Evolutionary conservation across 1,284 basidiomycete genomes (phyloP).

Genomic region (Polyporus tsugae): DNA sequence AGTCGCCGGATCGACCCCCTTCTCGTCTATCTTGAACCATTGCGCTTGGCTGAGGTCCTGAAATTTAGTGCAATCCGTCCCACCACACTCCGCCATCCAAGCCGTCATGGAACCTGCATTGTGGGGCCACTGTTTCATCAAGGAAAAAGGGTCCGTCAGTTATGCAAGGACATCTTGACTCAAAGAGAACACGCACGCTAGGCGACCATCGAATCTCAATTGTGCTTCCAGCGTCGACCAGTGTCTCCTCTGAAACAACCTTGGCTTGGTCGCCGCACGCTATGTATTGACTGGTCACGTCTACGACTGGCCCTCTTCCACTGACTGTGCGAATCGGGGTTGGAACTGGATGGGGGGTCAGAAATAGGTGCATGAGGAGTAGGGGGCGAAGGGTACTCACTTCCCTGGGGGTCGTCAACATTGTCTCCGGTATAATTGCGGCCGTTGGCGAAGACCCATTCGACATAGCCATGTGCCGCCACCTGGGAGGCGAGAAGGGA

Average conservation of each 20-base stretch:
- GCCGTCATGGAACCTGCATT: not conserved
- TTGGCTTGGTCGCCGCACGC: constrained; percentile 3
- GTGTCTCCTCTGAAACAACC: not conserved
- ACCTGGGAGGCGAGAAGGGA: not conserved
- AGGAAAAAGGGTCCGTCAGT: not conserved
- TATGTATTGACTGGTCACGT: not conserved
- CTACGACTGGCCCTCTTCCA: not conserved
- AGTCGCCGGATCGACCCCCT: not conserved
- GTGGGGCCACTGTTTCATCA: not conserved
- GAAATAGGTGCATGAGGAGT: not conserved
- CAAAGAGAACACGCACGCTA: not conserved
- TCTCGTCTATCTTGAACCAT: constrained; percentile 3
- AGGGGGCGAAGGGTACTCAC: not conserved
- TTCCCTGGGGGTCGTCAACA: not conserved
- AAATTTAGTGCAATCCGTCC: not conserved
- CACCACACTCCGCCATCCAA: constrained; percentile 3
- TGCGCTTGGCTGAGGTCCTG: not conserved
- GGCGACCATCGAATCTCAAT: constrained; percentile 2
- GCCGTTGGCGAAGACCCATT: not conserved
- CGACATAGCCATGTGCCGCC: not conserved
- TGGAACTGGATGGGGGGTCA: not conserved
- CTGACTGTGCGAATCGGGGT: not conserved
- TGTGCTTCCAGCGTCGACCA: not conserved
- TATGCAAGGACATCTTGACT: not conserved
- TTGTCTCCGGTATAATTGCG: not conserved